phyloP scores from a whole-genome alignment of 2,329 filamentous ascomycete species.

The Hansfordia pulvinata region DNA sequence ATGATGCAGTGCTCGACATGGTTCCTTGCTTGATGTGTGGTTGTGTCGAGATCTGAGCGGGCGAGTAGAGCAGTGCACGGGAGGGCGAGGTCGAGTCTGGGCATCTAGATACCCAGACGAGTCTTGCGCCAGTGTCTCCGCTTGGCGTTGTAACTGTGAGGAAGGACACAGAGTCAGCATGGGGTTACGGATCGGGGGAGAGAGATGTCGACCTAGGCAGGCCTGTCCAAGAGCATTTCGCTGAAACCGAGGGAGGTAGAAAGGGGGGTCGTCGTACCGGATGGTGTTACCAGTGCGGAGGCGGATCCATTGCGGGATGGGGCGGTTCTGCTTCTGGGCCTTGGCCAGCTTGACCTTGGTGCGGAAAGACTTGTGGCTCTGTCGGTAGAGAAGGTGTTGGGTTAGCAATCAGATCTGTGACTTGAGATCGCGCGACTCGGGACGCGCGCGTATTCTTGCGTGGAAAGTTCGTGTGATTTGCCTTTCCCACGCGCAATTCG shows the following conservation, averaged over 20 bases:
- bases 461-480: constrained; percentile 3
- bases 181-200: too few relatives aligned
- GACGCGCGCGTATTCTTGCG: constrained; percentile 4
- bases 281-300: constrained; percentile 98
- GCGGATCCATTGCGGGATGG: constrained; percentile 99
- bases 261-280: constrained; percentile 53
- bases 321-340: constrained; percentile 99
- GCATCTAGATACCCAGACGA: constrained; percentile 88
- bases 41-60: too few relatives aligned
- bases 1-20: too few relatives aligned
- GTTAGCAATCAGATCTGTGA: constrained; percentile 8
- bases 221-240: constrained; percentile 4
- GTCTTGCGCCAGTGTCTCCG: constrained; percentile 99
- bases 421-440: constrained; percentile 1
- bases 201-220: constrained; percentile 3
- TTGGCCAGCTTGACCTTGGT: constrained; percentile 99
- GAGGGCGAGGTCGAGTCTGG: constrained; percentile 27
- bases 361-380: constrained; percentile 99
- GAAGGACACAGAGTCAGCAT: too few relatives aligned
- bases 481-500: too few relatives aligned
- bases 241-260: constrained; percentile 2
- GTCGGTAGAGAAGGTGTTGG: constrained; percentile 12
- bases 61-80: constrained; percentile 10
- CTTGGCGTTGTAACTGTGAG: constrained; percentile 99
- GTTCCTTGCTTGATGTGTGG: too few relatives aligned